phyloP scores from a whole-genome alignment of 129 eudicot genomes.

The Saposhnikovia divaricata region DNA sequence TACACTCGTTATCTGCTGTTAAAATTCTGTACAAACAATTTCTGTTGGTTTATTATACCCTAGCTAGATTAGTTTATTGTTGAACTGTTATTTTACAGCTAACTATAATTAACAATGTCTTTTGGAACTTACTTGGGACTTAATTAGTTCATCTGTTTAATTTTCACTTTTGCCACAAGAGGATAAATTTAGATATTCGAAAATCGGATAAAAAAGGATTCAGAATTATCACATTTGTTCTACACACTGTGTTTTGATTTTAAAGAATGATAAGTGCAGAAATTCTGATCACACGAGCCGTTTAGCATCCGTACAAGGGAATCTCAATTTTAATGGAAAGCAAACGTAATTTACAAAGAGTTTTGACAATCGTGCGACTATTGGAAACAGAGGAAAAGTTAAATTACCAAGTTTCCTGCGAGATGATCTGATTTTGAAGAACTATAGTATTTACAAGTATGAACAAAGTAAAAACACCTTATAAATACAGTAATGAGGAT shows the following conservation, averaged over 20 bases:
- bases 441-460: neutral
- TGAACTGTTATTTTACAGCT: neutral
- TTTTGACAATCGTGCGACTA: neutral
- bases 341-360: slow-evolving; percentile 10
- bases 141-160: neutral
- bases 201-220: no score
- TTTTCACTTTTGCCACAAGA: neutral
- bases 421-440: neutral
- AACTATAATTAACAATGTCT: slow-evolving; percentile 15
- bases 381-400: neutral
- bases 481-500: no score
- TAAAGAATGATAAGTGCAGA: no score
- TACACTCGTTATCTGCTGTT: slow-evolving; percentile 18
- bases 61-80: neutral
- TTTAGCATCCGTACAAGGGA: slow-evolving; percentile 5
- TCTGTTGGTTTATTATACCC: neutral
- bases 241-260: no score
- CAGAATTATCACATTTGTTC: no score
- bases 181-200: no score
- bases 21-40: neutral
- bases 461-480: neutral
- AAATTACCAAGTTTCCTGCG: neutral
- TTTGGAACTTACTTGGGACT: slow-evolving; percentile 5
- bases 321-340: neutral
- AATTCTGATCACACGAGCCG: neutral